Conservation (phyloP, 2,329 filamentous ascomycete species). For the Zymoseptoria brevis region DNA sequence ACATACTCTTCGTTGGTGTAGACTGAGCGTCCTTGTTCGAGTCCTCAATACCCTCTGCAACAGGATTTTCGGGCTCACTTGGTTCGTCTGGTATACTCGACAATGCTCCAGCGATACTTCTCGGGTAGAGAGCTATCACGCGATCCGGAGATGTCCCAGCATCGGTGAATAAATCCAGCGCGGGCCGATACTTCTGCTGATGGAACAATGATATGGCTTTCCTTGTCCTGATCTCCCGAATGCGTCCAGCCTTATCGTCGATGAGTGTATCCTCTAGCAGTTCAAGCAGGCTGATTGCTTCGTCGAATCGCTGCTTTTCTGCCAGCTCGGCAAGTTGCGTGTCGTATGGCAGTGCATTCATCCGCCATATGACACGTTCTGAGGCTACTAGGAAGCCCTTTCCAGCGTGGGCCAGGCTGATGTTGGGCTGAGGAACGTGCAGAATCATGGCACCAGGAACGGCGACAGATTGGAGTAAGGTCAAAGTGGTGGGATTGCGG, state of each 20-base stretch:
- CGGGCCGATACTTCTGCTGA: conserved; percentile 71
- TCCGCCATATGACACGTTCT: conserved; percentile 88
- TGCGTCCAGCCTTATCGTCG: conserved; percentile 67
- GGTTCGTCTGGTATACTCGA: conserved; percentile 48
- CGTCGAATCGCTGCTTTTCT: conserved; percentile 66
- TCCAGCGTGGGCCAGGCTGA: conserved; percentile 88
- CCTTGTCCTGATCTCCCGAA: conserved; percentile 80
- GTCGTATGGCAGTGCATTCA: conserved; percentile 88
- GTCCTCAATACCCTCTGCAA: conserved; percentile 31
- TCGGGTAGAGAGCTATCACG: conserved; percentile 78
- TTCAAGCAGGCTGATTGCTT: conserved; percentile 78
- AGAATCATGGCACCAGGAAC: conserved; percentile 76
- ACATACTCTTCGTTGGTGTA: conserved; percentile 34
- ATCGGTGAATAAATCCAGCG: conserved; percentile 84
- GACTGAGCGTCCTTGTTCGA: conserved; percentile 26
- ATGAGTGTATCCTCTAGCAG: conserved; percentile 92
- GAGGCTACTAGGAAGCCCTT: conserved; percentile 94
- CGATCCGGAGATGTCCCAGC: conserved; percentile 83
- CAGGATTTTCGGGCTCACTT: conserved; percentile 37
- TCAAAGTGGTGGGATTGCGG: conserved; percentile 83
- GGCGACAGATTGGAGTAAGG: conserved; percentile 75
- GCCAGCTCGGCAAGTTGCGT: conserved; percentile 79
- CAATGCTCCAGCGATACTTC: conserved; percentile 71
- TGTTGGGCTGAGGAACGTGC: conserved; percentile 85
- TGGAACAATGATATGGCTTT: conserved; percentile 84